A percentile compares a stretch with the other conserved stretches of the same genome.
These are phyloP conservation scores for Calophaca sinica DNA, from an alignment of 306 rosid species.

Conservation along the genomic window DNA sequence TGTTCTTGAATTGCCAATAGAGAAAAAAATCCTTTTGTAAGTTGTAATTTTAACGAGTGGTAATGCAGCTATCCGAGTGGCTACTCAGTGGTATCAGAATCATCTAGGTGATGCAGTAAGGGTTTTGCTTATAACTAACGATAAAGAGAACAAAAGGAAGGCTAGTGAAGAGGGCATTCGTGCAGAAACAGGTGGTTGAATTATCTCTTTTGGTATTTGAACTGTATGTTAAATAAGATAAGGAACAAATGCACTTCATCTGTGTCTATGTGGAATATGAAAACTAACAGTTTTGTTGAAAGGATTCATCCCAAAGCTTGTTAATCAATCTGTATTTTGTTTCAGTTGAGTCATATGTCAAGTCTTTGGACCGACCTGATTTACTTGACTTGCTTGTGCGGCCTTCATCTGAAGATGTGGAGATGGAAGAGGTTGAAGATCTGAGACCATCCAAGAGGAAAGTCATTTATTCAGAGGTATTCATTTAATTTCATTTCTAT, in stretches of 20 bases:
- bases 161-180: slow-evolving; percentile 88
- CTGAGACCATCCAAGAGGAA: slow-evolving; percentile 92
- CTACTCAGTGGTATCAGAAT: slow-evolving; percentile 94
- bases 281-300: slow-evolving; percentile 5
- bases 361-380: slow-evolving; percentile 78
- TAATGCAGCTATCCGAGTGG: slow-evolving; percentile 89
- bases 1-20: slow-evolving; percentile 23
- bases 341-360: slow-evolving; percentile 93
- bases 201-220: slow-evolving; percentile 36
- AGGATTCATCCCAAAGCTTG: slow-evolving; percentile 28
- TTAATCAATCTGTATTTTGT: slow-evolving; percentile 41
- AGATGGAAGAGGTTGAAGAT: slow-evolving; percentile 88
- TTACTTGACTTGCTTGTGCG: slow-evolving; percentile 92
- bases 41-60: slow-evolving; percentile 47
- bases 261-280: slow-evolving; percentile 19
- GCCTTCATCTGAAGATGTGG: slow-evolving; percentile 77
- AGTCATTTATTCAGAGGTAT: slow-evolving; percentile 79
- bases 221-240: slow-evolving; percentile 31
- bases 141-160: slow-evolving; percentile 86
- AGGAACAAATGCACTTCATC: slow-evolving; percentile 10
- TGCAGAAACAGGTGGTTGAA: slow-evolving; percentile 88
- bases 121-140: slow-evolving; percentile 91
- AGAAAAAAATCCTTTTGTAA: slow-evolving; percentile 27
- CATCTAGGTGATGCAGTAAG: slow-evolving; percentile 79
- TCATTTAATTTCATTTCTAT: slow-evolving; percentile 16